These are phyloP conservation scores for Fonsecaea nubica DNA, from an alignment of 2,329 filamentous ascomycete species.

Conservation along the genomic window DNA sequence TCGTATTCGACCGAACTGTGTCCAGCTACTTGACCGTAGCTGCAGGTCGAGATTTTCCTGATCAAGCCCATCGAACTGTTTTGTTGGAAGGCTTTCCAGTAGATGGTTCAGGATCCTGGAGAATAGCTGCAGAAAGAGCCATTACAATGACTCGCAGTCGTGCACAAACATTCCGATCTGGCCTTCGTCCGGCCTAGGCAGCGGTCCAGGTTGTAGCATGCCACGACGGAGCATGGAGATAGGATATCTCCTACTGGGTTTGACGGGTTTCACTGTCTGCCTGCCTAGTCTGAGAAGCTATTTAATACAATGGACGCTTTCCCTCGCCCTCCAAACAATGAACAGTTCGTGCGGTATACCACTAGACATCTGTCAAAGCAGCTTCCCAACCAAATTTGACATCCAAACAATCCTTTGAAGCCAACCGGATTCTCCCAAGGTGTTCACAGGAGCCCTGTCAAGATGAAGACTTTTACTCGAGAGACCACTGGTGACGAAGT, in stretches of 20 bases:
- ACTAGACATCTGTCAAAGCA: background rate
- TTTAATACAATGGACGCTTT: background rate
- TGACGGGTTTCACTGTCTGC: background rate
- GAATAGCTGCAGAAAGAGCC: background rate
- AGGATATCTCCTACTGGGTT: background rate
- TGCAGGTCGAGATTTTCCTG: background rate
- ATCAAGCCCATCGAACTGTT: background rate
- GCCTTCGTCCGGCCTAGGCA: background rate
- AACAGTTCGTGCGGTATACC: background rate
- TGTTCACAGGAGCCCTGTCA: conserved; percentile 4
- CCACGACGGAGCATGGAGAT: conserved; percentile 6
- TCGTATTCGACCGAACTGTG: background rate
- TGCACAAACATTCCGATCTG: background rate
- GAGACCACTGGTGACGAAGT: conserved; percentile 45
- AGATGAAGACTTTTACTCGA: conserved; percentile 41
- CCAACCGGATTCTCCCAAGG: no score
- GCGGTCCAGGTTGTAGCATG: background rate
- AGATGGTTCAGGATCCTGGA: background rate
- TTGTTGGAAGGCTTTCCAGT: background rate
- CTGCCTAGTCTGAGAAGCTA: background rate
- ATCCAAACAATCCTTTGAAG: background rate
- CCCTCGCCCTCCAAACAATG: background rate
- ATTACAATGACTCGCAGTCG: background rate
- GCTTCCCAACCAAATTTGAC: background rate
- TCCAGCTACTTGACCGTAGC: background rate